Evolutionary conservation across 805 yeast genomes (phyloP), one percentile per base, ranked within the genome.

Genomic region (Nematodospora valgi): DNA sequence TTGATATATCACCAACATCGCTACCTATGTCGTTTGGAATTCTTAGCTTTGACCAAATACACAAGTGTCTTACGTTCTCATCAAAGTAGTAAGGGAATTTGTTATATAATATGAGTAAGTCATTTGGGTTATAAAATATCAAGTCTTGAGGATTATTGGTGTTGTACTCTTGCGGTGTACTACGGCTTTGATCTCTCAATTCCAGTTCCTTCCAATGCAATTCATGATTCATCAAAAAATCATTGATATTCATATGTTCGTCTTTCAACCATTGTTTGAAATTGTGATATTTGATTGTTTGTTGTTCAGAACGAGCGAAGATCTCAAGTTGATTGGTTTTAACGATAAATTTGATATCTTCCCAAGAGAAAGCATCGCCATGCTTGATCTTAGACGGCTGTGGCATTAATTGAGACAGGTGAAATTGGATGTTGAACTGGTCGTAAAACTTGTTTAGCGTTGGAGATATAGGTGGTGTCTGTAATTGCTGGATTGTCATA

Each of bases 21-120:
- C 76, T 72, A 8, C 58, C 45, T 6, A 72, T 70, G 47, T 79
- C 85, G 3, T 73, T 58, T 9, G 67, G 70, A 36, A 84, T 69
- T 10, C 64, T 65, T 13, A 72, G 57, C 48, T 82, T 82, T 2
- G 81, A 68, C 91, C 93, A 84, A 1, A 80, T 68, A 28, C 85
- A 72, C 11, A 82, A 50, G 54, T 83, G 91, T 4, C 58, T 54
- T 4, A 81, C 68, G 27, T 64, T 65, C 0, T 51, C 43, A 23
- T 69, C 77, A 41, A 81, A 73, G 46, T 72, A 69, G 58, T 84
- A 84, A 0, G 88, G 88, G 56, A 80, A 84, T 41, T 77, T 79
- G 51, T 84, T 84, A 17, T 50, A 38, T 6, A 76, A 56, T 19
- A 77, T 67, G 35, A 62, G 66, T 17, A 72, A 49, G 47, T 78